These are phyloP conservation scores for Apiotrichum sp. DNA, from an alignment of 1,284 basidiomycete genomes.

Conservation along the genomic window DNA sequence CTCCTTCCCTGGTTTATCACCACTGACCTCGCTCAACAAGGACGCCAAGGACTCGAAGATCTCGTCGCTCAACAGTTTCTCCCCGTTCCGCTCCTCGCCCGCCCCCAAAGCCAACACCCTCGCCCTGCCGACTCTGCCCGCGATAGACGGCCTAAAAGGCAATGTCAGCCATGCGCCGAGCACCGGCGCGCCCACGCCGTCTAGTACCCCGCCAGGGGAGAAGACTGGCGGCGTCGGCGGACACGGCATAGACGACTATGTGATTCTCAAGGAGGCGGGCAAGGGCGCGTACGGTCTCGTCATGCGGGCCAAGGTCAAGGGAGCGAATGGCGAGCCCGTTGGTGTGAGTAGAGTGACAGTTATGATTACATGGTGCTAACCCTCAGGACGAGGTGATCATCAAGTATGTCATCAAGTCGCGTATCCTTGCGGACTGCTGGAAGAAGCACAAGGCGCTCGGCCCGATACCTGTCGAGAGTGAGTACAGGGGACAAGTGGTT, in stretches of 20 bases:
- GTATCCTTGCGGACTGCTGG: slow-evolving; percentile 98
- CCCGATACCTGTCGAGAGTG: slow-evolving; percentile 91
- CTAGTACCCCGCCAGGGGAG: slow-evolving; percentile 38
- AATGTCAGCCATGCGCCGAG: slow-evolving; percentile 40
- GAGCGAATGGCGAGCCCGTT: slow-evolving; percentile 60
- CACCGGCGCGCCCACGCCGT: slow-evolving; percentile 38
- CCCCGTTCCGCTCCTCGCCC: slow-evolving; percentile 36
- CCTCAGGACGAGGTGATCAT: slow-evolving; percentile 64
- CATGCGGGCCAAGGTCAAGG: slow-evolving; percentile 77
- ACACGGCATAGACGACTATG: slow-evolving; percentile 47
- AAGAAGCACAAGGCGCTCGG: slow-evolving; percentile 91
- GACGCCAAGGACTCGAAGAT: neutral
- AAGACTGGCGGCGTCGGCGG: slow-evolving; percentile 41
- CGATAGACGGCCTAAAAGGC: slow-evolving; percentile 25
- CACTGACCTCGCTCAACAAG: slow-evolving; percentile 28
- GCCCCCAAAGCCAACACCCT: slow-evolving; percentile 3
- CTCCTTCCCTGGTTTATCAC: slow-evolving; percentile 30
- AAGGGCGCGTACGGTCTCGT: slow-evolving; percentile 97
- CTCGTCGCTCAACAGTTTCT: slow-evolving; percentile 38
- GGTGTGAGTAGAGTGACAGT: slow-evolving; percentile 60
- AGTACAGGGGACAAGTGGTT: slow-evolving; percentile 14
- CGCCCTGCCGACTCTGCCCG: slow-evolving; percentile 14
- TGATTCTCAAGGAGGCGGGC: slow-evolving; percentile 80
- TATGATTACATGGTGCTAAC: neutral
- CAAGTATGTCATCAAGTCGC: slow-evolving; percentile 97